phyloP scores from a whole-genome alignment of 1,284 basidiomycete species.

The Ceratobasidium sp. region DNA sequence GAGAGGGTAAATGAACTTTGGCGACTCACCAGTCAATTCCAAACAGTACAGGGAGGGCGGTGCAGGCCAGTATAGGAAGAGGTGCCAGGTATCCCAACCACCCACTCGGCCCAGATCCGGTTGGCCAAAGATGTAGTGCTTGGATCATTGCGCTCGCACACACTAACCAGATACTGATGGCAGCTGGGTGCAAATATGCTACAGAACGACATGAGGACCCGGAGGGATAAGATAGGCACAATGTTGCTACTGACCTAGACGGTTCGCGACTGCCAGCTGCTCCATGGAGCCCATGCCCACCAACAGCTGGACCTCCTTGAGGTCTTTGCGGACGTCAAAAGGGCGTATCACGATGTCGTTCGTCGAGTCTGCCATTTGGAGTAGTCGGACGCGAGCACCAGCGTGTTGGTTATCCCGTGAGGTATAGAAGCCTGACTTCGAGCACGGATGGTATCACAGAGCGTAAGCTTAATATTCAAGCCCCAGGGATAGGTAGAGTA shows the following conservation, averaged over 20 bases:
- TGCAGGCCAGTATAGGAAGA: conserved; percentile 26
- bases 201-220: background rate
- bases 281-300: conserved; percentile 55
- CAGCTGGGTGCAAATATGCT: conserved; percentile 22
- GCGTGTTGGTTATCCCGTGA: background rate
- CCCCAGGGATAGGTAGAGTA: background rate
- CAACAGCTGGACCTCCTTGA: conserved; percentile 52
- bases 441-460: background rate
- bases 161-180: conserved; percentile 28
- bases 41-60: conserved; percentile 28
- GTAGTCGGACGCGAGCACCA: background rate
- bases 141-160: conserved; percentile 25
- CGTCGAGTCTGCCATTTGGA: conserved; percentile 15
- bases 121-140: conserved; percentile 33
- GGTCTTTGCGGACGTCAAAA: conserved; percentile 48
- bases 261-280: conserved; percentile 53
- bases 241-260: conserved; percentile 50
- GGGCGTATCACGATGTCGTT: conserved; percentile 39
- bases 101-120: conserved; percentile 12
- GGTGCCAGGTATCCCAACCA: conserved; percentile 33
- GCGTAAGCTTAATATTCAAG: background rate
- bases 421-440: background rate
- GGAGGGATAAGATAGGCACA: background rate
- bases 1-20: no score
- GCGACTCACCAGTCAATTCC: conserved; percentile 34